Percentiles rank a stretch among this genome's conserved stretches.
Evolutionary conservation across 1,139 yeast species (phyloP).

Genomic region (Kodamaea sp.): DNA sequence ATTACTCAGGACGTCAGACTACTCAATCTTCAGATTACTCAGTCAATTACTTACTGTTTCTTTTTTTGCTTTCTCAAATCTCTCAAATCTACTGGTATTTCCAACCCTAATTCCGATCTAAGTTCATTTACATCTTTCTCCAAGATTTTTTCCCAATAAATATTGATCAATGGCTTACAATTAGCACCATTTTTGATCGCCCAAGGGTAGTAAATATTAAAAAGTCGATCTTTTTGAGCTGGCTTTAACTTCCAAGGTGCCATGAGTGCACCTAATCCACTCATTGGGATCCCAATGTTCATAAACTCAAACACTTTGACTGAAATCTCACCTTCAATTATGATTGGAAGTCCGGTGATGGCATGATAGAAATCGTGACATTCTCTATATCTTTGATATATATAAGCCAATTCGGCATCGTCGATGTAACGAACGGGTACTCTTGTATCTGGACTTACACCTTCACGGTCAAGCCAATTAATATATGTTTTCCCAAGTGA

Average conservation of each 20-base stretch:
- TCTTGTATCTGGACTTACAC: slow-evolving; percentile 91
- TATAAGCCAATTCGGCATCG: slow-evolving; percentile 86
- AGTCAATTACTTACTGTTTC: slow-evolving; percentile 23
- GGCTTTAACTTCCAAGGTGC: slow-evolving; percentile 69
- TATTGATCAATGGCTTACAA: slow-evolving; percentile 76
- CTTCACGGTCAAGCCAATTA: slow-evolving; percentile 80
- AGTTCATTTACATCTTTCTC: slow-evolving; percentile 70
- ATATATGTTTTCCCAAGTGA: slow-evolving; percentile 78
- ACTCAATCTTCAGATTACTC: neutral
- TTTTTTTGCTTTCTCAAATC: slow-evolving; percentile 47
- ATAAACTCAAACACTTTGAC: slow-evolving; percentile 90
- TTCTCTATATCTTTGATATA: slow-evolving; percentile 89
- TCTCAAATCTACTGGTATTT: slow-evolving; percentile 74
- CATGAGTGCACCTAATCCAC: slow-evolving; percentile 83
- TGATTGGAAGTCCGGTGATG: slow-evolving; percentile 82
- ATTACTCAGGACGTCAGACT: neutral
- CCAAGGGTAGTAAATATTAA: slow-evolving; percentile 83
- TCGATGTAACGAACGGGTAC: slow-evolving; percentile 83
- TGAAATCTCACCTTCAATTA: slow-evolving; percentile 93
- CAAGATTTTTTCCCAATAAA: slow-evolving; percentile 88
- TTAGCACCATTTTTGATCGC: slow-evolving; percentile 71
- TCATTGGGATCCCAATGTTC: slow-evolving; percentile 93
- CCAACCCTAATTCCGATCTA: slow-evolving; percentile 68
- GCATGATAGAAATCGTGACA: slow-evolving; percentile 98
- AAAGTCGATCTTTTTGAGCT: slow-evolving; percentile 52